phyloP scores from a whole-genome alignment of 1,284 basidiomycete genomes.

The Fomitopsis betulina region DNA sequence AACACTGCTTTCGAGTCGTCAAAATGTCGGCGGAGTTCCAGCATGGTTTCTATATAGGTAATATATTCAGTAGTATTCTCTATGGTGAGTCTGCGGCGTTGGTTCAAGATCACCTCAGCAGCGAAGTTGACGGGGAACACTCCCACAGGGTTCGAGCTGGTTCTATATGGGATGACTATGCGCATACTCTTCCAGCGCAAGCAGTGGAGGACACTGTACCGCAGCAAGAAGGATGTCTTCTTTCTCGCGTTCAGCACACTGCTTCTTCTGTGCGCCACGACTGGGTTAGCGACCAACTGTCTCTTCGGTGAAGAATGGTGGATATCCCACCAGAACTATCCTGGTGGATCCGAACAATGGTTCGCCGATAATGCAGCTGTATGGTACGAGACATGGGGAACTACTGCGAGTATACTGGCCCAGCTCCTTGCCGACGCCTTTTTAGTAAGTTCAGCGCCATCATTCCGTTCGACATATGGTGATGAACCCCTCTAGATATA shows the following conservation, averaged over 20 bases:
- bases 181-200: conserved; percentile 5
- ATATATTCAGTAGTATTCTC: not conserved
- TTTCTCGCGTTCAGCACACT: conserved; percentile 17
- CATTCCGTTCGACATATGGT: not conserved
- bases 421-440: conserved; percentile 16
- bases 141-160: conserved; percentile 17
- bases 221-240: conserved; percentile 11
- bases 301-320: conserved; percentile 20
- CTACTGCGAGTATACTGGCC: conserved; percentile 11
- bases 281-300: conserved; percentile 13
- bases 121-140: no score
- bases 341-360: conserved; percentile 11
- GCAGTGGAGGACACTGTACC: no score
- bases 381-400: conserved; percentile 19
- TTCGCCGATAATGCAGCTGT: conserved; percentile 11
- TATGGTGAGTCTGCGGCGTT: not conserved
- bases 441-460: conserved; percentile 12
- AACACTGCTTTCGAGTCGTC: no score
- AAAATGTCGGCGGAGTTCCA: not conserved
- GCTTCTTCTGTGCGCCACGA: conserved; percentile 14
- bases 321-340: conserved; percentile 13
- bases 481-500: conserved; percentile 3
- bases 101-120: not conserved
- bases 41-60: not conserved
- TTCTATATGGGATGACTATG: conserved; percentile 13